Conservation (phyloP, 1,284 basidiomycete genomes). For the Mycocalia duriaeana region DNA sequence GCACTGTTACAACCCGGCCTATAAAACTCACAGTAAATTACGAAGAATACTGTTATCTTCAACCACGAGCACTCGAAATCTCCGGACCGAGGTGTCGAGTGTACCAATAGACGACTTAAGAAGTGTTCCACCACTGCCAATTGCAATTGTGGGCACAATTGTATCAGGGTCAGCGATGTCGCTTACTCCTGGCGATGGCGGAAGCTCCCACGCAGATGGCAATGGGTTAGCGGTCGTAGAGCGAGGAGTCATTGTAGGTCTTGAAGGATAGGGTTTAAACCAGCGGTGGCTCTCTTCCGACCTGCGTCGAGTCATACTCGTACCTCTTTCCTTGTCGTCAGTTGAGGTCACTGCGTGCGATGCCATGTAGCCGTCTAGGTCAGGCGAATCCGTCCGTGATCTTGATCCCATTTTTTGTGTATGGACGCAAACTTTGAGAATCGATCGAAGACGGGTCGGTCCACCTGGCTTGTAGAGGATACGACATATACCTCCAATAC, state of each 20-base stretch:
- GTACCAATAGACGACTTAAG: slow-evolving; percentile 56
- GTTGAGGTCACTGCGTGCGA: not conserved
- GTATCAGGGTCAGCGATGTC: slow-evolving; percentile 28
- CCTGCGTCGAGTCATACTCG: slow-evolving; percentile 38
- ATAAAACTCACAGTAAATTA: slow-evolving; percentile 61
- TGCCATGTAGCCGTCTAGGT: not conserved
- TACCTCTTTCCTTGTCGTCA: slow-evolving; percentile 8
- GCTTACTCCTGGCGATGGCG: slow-evolving; percentile 27
- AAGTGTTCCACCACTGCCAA: slow-evolving; percentile 57
- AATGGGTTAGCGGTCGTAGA: slow-evolving; percentile 46
- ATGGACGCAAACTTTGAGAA: slow-evolving; percentile 70
- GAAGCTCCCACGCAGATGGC: slow-evolving; percentile 32
- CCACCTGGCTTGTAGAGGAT: slow-evolving; percentile 88
- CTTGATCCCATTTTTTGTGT: slow-evolving; percentile 48
- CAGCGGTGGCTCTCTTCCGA: slow-evolving; percentile 40
- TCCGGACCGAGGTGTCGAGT: slow-evolving; percentile 31
- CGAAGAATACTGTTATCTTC: slow-evolving; percentile 81
- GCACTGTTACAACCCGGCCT: no score
- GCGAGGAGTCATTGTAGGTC: slow-evolving; percentile 43
- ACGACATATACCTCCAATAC: slow-evolving; percentile 82
- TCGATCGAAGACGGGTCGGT: slow-evolving; percentile 67
- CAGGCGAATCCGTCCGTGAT: slow-evolving; percentile 17
- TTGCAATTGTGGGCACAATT: slow-evolving; percentile 42
- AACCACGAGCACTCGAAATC: slow-evolving; percentile 69
- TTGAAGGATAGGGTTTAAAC: slow-evolving; percentile 11